These are phyloP conservation scores for Vanilla planifolia DNA, from an alignment of 106 monocot genomes.

Conservation along the genomic window DNA sequence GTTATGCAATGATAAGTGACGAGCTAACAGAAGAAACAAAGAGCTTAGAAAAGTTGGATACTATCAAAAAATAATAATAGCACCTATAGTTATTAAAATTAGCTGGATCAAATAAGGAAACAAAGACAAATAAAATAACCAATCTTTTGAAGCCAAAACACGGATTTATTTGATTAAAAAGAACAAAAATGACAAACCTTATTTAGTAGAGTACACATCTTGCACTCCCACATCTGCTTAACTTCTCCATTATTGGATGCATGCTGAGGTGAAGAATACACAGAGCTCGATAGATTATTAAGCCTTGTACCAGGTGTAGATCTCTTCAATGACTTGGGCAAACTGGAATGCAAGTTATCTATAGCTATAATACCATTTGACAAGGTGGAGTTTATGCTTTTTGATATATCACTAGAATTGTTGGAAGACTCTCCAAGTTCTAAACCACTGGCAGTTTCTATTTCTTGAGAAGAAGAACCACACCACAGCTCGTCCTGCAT, in stretches of 20 bases:
- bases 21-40: too few relatives aligned
- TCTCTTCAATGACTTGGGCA: too few relatives aligned
- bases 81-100: too few relatives aligned
- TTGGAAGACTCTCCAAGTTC: slow-evolving; percentile 3
- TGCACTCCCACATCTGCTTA: slow-evolving; percentile 49
- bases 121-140: too few relatives aligned
- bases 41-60: too few relatives aligned
- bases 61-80: too few relatives aligned
- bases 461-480: slow-evolving; percentile 31
- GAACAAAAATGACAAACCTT: slow-evolving; percentile 27
- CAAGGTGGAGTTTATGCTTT: background rate
- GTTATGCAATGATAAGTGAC: too few relatives aligned
- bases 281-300: background rate
- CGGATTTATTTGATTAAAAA: too few relatives aligned
- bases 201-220: slow-evolving; percentile 59
- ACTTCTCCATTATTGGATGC: slow-evolving; percentile 11
- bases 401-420: background rate
- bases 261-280: slow-evolving; percentile 11
- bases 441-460: background rate
- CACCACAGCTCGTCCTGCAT: slow-evolving; percentile 81
- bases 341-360: background rate
- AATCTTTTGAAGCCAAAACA: too few relatives aligned
- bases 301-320: background rate
- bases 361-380: slow-evolving; percentile 4
- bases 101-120: too few relatives aligned